These are phyloP conservation scores for Phaeoacremonium minimum DNA, from an alignment of 2,329 filamentous ascomycete genomes.

Conservation along the genomic window DNA sequence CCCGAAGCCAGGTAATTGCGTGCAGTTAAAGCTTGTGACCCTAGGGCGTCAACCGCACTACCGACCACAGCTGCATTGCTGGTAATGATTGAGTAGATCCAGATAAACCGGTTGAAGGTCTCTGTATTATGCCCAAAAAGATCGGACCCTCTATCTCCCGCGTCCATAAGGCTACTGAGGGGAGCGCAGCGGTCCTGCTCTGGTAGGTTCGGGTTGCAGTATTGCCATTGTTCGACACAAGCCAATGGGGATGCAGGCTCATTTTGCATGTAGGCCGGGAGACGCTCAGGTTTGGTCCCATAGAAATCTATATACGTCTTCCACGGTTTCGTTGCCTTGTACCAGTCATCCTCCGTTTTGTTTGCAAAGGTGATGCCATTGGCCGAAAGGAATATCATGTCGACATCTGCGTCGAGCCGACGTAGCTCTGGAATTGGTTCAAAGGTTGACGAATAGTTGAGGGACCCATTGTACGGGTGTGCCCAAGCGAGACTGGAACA, in stretches of 20 bases:
- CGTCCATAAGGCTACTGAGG: not conserved
- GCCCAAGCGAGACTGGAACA: too few relatives aligned
- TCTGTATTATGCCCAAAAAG: not conserved
- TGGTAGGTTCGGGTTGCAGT: slow-evolving; percentile 4
- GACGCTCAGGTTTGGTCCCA: fast-evolving
- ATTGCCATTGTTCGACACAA: slow-evolving; percentile 4
- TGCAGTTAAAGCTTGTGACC: slow-evolving; percentile 1
- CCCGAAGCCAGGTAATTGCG: not conserved
- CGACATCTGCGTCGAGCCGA: slow-evolving; percentile 1
- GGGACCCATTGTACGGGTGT: too few relatives aligned
- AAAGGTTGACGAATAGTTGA: too few relatives aligned
- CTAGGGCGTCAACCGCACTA: not conserved
- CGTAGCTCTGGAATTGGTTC: not conserved
- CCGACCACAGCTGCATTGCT: not conserved
- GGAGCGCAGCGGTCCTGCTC: not conserved
- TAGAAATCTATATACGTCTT: not conserved
- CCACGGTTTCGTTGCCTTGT: not conserved
- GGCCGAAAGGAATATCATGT: slow-evolving; percentile 4
- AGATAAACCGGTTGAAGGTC: not conserved
- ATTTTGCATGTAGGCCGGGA: slow-evolving; percentile 1
- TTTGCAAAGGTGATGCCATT: not conserved
- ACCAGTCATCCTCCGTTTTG: slow-evolving; percentile 4
- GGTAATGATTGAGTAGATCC: not conserved
- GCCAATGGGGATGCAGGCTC: slow-evolving; percentile 8
- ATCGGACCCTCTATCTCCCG: not conserved